Evolutionary conservation across 108 stramenopile species (phyloP), one percentile per base, ranked within the genome.

Genomic region (Phaeodactylum tricornutum): DNA sequence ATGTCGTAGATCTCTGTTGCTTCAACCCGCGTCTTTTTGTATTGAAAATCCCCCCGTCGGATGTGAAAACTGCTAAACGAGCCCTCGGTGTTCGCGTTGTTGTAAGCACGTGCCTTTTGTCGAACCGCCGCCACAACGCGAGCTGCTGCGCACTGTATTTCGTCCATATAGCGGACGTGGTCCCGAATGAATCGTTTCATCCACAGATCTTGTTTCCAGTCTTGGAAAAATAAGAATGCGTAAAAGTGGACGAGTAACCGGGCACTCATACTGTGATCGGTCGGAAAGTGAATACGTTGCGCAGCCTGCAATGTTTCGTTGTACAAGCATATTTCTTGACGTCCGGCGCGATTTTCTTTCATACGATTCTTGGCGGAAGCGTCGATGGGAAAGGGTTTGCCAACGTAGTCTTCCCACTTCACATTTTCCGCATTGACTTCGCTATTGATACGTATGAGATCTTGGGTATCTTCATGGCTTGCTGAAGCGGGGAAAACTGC

Each of bases 111-210:
- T 6, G 66, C 58, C n/a, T 78, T 70, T 29, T 62, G 39, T 12
- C 88, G 80, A 26, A 95, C 22, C 20, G 75, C 84, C 19, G 56
- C 58, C 6, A 94, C 87, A 8, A 94, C 67, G 14, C 87, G 71
- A 28, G 89, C 93, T 7, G 90, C 94, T 11, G 81, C 89, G 47
- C 94, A 95, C 55, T 92, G 87, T 24, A 95, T 86, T 32, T 88
- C 86, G 61, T 92, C 94, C 27, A 70, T 61, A 50, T 92, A 95
- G 25, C 94, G 60, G 21, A 94, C 72, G 58, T 89, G 87, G 57
- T 92, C 94, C 29, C 94, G 60, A 1, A 92, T 72, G 37, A 92
- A 88, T 42, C 94, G 63, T 47, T 87, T 82, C 25, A 55, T 58
- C 71, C 71, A 81, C 20, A 84, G 51, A 47, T 89, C 82, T 43